Evolutionary conservation across 1,284 basidiomycete species (phyloP).

Genomic region (Leccinum huronense): DNA sequence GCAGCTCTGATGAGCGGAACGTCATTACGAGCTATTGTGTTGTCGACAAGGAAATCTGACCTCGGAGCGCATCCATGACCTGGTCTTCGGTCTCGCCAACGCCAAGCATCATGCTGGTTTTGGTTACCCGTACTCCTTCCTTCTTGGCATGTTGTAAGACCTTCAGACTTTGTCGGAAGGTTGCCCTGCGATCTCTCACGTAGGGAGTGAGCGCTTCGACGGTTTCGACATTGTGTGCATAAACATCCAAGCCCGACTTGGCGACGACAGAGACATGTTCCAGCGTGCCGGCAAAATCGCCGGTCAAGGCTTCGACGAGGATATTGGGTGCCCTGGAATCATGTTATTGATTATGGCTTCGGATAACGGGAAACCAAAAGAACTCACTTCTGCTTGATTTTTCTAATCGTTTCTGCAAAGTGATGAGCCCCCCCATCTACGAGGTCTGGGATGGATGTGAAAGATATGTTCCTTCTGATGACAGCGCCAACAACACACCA

Average conservation of each 20-base stretch:
- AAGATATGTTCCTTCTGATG: not conserved
- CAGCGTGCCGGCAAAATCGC: constrained; percentile 86
- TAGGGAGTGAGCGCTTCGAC: constrained; percentile 91
- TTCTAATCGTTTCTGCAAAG: constrained; percentile 92
- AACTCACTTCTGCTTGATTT: constrained; percentile 90
- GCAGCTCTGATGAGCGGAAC: constrained; percentile 60
- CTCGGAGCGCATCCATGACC: constrained; percentile 79
- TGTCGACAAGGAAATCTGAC: constrained; percentile 40
- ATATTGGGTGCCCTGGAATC: constrained; percentile 81
- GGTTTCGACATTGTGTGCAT: constrained; percentile 98
- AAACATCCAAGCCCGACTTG: constrained; percentile 92
- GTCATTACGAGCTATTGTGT: constrained; percentile 1
- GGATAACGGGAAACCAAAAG: constrained; percentile 1
- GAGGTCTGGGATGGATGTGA: constrained; percentile 59
- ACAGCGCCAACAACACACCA: constrained; percentile 48
- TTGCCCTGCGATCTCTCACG: constrained; percentile 93
- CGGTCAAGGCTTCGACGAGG: constrained; percentile 94
- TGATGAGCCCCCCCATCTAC: constrained; percentile 90
- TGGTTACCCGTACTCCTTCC: constrained; percentile 86
- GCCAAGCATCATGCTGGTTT: constrained; percentile 99
- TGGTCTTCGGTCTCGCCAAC: constrained; percentile 91
- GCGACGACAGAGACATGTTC: constrained; percentile 83
- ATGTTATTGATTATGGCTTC: constrained; percentile 2
- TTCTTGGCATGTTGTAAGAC: constrained; percentile 85
- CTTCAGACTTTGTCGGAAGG: constrained; percentile 85